phyloP scores from a whole-genome alignment of 2,329 filamentous ascomycete genomes.

The Mycosphaerelloides madeirae region DNA sequence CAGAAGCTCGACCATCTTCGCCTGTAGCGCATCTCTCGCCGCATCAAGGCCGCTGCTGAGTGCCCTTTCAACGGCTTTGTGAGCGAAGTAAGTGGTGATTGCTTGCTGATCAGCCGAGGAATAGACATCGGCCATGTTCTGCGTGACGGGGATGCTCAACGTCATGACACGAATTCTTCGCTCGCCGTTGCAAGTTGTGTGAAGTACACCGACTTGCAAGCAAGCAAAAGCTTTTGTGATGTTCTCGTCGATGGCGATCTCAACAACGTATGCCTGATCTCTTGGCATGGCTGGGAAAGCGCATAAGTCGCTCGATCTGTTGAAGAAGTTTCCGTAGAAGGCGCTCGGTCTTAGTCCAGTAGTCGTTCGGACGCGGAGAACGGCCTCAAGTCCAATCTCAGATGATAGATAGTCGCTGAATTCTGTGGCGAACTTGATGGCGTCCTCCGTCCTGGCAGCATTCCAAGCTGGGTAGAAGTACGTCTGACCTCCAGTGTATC shows the following conservation, averaged over 20 bases:
- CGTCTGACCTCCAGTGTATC: slow-evolving; percentile 95
- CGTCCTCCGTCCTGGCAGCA: slow-evolving; percentile 85
- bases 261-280: slow-evolving; percentile 95
- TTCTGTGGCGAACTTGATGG: slow-evolving; percentile 94
- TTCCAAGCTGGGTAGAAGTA: slow-evolving; percentile 99
- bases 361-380: slow-evolving; percentile 89
- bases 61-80: slow-evolving; percentile 92
- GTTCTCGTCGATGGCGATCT: slow-evolving; percentile 95
- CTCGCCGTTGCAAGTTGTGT: slow-evolving; percentile 97
- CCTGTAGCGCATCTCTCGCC: slow-evolving; percentile 82
- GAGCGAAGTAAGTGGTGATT: slow-evolving; percentile 88
- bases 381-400: slow-evolving; percentile 92
- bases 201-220: slow-evolving; percentile 87
- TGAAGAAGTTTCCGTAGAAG: slow-evolving; percentile 99
- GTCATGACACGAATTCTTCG: slow-evolving; percentile 92
- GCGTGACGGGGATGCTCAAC: slow-evolving; percentile 85
- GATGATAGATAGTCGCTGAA: slow-evolving; percentile 96
- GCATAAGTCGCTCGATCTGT: slow-evolving; percentile 92
- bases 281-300: slow-evolving; percentile 97
- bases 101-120: slow-evolving; percentile 92
- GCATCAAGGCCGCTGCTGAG: slow-evolving; percentile 83
- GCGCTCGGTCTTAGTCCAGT: slow-evolving; percentile 94
- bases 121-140: slow-evolving; percentile 84
- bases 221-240: slow-evolving; percentile 88
- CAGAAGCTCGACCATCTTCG: slow-evolving; percentile 86